Conservation (phyloP, 2,329 filamentous ascomycete genomes). For the Blumeria graminis region DNA sequence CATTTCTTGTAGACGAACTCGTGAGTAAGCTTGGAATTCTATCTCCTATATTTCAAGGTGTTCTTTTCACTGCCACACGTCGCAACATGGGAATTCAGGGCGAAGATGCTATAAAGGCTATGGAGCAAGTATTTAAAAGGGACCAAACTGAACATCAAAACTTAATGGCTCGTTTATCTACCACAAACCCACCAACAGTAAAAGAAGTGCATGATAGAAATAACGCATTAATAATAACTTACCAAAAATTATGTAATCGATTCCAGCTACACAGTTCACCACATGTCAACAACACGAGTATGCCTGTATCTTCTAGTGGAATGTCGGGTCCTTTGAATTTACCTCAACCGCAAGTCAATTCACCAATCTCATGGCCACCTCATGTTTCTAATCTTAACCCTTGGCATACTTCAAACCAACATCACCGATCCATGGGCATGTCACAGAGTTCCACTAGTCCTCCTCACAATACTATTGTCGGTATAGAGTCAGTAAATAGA, state of each 20-base stretch:
- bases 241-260: slow-evolving; percentile 6
- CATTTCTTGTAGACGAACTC: slow-evolving; percentile 33
- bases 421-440: neutral
- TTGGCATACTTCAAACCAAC: neutral
- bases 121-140: slow-evolving; percentile 17
- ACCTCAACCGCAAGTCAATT: neutral
- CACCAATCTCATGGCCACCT: slow-evolving; percentile 2
- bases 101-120: slow-evolving; percentile 13
- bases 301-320: neutral
- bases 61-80: slow-evolving; percentile 27
- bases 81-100: slow-evolving; percentile 22
- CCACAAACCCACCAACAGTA: slow-evolving; percentile 9
- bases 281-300: neutral
- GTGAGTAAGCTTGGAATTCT: slow-evolving; percentile 21
- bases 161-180: slow-evolving; percentile 10
- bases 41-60: slow-evolving; percentile 27
- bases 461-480: neutral
- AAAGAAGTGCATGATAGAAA: slow-evolving; percentile 11
- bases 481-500: slow-evolving; percentile 2
- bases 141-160: slow-evolving; percentile 16
- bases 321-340: neutral
- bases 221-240: slow-evolving; percentile 6
- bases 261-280: slow-evolving; percentile 3
- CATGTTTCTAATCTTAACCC: slow-evolving; percentile 3
- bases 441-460: neutral